A percentile compares a stretch with the other conserved stretches of the same genome.
These are phyloP conservation scores for Botrytis porri DNA, from an alignment of 2,329 filamentous ascomycete genomes.

Conservation along the genomic window DNA sequence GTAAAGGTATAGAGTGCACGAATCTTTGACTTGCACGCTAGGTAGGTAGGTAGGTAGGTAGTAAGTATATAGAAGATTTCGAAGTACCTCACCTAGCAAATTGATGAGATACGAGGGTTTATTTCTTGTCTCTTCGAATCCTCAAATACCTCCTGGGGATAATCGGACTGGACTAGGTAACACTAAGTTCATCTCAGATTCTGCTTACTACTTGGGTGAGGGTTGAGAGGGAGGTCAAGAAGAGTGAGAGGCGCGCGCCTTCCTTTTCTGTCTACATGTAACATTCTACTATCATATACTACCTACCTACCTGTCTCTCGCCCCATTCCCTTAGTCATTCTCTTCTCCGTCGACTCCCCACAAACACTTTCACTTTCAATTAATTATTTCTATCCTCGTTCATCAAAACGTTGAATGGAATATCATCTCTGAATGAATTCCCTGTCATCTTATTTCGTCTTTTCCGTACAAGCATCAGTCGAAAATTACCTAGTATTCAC, in stretches of 20 bases:
- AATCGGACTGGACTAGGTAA: background rate
- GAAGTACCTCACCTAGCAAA: background rate
- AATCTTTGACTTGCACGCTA: background rate
- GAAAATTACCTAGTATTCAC: background rate
- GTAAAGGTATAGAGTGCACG: no score
- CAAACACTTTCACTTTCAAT: background rate
- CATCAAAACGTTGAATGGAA: background rate
- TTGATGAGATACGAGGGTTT: background rate
- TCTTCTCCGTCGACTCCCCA: background rate
- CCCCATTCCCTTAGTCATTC: background rate
- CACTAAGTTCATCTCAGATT: background rate
- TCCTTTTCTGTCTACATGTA: background rate
- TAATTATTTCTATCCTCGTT: background rate
- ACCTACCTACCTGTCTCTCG: background rate
- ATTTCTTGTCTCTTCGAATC: background rate
- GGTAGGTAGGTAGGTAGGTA: background rate
- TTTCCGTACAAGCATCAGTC: background rate
- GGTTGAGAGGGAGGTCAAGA: background rate
- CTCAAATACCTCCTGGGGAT: background rate
- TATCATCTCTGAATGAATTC: background rate
- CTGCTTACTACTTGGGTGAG: background rate
- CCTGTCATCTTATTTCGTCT: background rate
- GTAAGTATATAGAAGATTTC: background rate
- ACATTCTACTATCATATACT: background rate
- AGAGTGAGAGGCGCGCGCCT: background rate